These are phyloP conservation scores for Cercospora zeina DNA, from an alignment of 2,329 filamentous ascomycete genomes.

Conservation along the genomic window DNA sequence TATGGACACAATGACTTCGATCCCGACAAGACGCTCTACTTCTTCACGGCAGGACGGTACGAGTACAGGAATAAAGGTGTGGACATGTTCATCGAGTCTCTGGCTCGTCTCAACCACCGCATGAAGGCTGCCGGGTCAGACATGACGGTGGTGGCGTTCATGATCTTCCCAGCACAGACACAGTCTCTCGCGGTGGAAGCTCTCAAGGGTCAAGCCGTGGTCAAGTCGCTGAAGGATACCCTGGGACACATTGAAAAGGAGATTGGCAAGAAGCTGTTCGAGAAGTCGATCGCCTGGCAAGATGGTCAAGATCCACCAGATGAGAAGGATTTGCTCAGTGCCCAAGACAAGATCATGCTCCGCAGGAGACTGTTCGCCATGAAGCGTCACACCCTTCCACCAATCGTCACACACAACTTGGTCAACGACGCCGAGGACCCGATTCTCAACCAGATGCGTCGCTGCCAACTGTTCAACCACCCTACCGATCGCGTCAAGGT, in stretches of 20 bases:
- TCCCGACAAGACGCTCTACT: slow-evolving; percentile 92
- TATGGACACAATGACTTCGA: slow-evolving; percentile 98
- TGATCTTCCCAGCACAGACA: slow-evolving; percentile 98
- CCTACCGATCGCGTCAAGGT: slow-evolving; percentile 94
- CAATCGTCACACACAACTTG: slow-evolving; percentile 99
- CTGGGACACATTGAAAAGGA: slow-evolving; percentile 89
- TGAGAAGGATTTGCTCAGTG: slow-evolving; percentile 92
- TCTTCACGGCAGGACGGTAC: slow-evolving; percentile 96
- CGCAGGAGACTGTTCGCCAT: slow-evolving; percentile 91
- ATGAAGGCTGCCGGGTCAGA: slow-evolving; percentile 83
- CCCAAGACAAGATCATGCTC: slow-evolving; percentile 87
- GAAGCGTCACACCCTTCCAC: slow-evolving; percentile 86
- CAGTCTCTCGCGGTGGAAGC: slow-evolving; percentile 93
- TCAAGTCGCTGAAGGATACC: slow-evolving; percentile 92
- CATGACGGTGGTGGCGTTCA: slow-evolving; percentile 92
- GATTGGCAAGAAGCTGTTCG: slow-evolving; percentile 90
- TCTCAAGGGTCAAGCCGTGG: slow-evolving; percentile 92
- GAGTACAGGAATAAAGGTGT: slow-evolving; percentile 98
- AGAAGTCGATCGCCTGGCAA: slow-evolving; percentile 91
- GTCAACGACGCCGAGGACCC: slow-evolving; percentile 89
- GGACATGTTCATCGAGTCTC: slow-evolving; percentile 98
- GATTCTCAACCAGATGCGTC: slow-evolving; percentile 90
- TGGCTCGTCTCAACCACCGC: slow-evolving; percentile 90
- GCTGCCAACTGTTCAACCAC: slow-evolving; percentile 96
- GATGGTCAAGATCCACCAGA: slow-evolving; percentile 92